Conservation (phyloP, 768 basidiomycete genomes). For the Wakefieldia striispora region DNA sequence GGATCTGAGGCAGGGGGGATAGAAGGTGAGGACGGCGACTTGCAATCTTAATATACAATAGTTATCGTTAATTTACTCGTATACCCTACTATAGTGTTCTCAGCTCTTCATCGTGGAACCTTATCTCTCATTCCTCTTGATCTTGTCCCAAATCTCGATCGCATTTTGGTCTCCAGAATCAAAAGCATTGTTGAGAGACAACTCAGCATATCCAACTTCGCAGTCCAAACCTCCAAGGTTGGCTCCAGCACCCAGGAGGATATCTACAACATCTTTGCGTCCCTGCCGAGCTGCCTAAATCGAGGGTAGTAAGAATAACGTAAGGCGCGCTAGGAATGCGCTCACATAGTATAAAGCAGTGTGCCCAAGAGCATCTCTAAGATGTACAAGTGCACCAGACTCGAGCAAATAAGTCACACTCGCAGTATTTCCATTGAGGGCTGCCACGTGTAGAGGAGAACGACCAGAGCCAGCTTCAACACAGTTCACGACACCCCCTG, state of each 20-base stretch:
- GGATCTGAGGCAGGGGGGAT: constrained; percentile 28
- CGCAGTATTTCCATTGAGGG: constrained; percentile 57
- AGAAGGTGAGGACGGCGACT: constrained; percentile 22
- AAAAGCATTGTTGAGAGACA: constrained; percentile 42
- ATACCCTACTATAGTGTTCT: constrained; percentile 12
- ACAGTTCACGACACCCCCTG: constrained; percentile 72
- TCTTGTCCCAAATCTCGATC: constrained; percentile 54
- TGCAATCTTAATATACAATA: constrained; percentile 2
- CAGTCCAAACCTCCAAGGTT: constrained; percentile 65
- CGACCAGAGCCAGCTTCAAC: constrained; percentile 68
- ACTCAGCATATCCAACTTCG: constrained; percentile 53
- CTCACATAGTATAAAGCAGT: constrained; percentile 81
- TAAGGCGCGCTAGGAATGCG: not conserved
- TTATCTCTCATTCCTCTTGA: constrained; percentile 35
- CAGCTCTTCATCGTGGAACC: not conserved
- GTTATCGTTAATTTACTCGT: constrained; percentile 5
- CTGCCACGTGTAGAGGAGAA: constrained; percentile 77
- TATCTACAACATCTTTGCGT: constrained; percentile 56
- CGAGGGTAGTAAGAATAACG: not conserved
- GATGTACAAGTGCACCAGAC: constrained; percentile 79
- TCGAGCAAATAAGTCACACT: constrained; percentile 52
- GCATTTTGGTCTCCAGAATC: constrained; percentile 41
- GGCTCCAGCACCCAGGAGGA: constrained; percentile 71
- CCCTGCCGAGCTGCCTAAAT: constrained; percentile 73
- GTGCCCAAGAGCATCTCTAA: constrained; percentile 77